Percentiles rank a stretch among this genome's conserved stretches.
Evolutionary conservation across 2,329 filamentous ascomycete species (phyloP).

Genomic region (Chaetomium sp.): DNA sequence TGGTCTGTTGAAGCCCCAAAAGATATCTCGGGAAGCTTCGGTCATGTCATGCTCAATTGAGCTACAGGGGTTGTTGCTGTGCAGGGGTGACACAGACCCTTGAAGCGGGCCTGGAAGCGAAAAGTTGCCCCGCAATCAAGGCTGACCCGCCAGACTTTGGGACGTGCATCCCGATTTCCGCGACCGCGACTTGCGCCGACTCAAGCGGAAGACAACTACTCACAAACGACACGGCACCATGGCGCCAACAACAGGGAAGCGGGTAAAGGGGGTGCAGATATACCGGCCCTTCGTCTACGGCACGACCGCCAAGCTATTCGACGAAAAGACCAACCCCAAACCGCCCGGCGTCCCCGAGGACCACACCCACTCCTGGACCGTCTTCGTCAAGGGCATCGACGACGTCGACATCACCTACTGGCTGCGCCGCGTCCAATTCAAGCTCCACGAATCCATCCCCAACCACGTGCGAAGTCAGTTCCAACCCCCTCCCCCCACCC

Average conservation of each 20-base stretch:
- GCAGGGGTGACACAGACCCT: conserved; percentile 27
- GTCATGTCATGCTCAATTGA: conserved; percentile 17
- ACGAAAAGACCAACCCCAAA: conserved; percentile 75
- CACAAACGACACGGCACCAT: conserved; percentile 42
- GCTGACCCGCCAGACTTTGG: conserved; percentile 13
- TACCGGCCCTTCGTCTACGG: conserved; percentile 71
- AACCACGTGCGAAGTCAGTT: conserved; percentile 77
- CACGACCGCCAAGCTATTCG: conserved; percentile 77
- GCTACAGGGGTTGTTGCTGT: conserved; percentile 2
- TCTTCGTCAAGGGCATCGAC: conserved; percentile 89
- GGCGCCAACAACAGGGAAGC: conserved; percentile 65
- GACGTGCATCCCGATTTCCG: not conserved
- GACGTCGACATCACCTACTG: conserved; percentile 92
- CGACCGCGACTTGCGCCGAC: conserved; percentile 7
- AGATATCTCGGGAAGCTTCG: not conserved
- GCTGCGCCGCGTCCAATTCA: conserved; percentile 96
- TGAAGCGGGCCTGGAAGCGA: not conserved
- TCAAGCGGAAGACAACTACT: not conserved
- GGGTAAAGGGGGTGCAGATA: conserved; percentile 66
- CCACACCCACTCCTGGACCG: conserved; percentile 95
- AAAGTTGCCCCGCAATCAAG: conserved; percentile 29
- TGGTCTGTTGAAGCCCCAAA: not conserved
- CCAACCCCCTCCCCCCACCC: not conserved
- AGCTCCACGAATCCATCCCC: conserved; percentile 94
- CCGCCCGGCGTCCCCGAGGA: conserved; percentile 77